Percentiles rank a stretch among this genome's conserved stretches.
Conservation (phyloP, 2,329 filamentous ascomycete species). For the Pezicula radicicola region DNA sequence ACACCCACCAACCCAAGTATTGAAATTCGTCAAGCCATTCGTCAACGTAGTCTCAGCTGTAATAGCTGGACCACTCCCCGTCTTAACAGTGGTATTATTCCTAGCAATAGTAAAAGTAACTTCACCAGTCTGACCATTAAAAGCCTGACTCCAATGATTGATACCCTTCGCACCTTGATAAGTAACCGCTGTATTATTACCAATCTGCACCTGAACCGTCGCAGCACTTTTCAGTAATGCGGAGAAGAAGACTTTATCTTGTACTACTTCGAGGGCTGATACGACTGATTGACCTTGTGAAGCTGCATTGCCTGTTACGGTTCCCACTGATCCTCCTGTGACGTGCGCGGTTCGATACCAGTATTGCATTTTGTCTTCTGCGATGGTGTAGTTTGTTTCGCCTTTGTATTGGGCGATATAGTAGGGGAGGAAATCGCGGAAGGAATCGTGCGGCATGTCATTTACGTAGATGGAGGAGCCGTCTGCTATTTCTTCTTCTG, state of each 20-base stretch:
- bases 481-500: constrained; percentile 30
- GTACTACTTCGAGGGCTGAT: constrained; percentile 28
- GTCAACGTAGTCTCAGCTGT: constrained; percentile 12
- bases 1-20: constrained; percentile 24
- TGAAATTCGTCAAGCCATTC: constrained; percentile 22
- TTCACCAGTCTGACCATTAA: constrained; percentile 21
- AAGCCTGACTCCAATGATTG: constrained; percentile 9
- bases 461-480: constrained; percentile 44
- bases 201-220: constrained; percentile 29
- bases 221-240: constrained; percentile 25
- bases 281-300: constrained; percentile 15
- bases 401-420: constrained; percentile 48
- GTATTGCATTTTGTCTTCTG: constrained; percentile 32
- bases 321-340: constrained; percentile 27
- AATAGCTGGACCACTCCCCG: constrained; percentile 22
- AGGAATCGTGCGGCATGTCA: constrained; percentile 47
- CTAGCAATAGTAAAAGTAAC: constrained; percentile 16
- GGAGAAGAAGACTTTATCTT: constrained; percentile 25
- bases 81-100: constrained; percentile 13
- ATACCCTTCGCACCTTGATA: constrained; percentile 11
- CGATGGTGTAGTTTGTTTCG: constrained; percentile 23
- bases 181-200: constrained; percentile 13
- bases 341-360: constrained; percentile 39
- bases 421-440: constrained; percentile 45
- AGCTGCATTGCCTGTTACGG: constrained; percentile 28